A percentile compares a stretch with the other conserved stretches of the same genome.
These are phyloP conservation scores for Planoprotostelium fungivorum DNA, from an alignment of 78 protist genomes.

Conservation along the genomic window DNA sequence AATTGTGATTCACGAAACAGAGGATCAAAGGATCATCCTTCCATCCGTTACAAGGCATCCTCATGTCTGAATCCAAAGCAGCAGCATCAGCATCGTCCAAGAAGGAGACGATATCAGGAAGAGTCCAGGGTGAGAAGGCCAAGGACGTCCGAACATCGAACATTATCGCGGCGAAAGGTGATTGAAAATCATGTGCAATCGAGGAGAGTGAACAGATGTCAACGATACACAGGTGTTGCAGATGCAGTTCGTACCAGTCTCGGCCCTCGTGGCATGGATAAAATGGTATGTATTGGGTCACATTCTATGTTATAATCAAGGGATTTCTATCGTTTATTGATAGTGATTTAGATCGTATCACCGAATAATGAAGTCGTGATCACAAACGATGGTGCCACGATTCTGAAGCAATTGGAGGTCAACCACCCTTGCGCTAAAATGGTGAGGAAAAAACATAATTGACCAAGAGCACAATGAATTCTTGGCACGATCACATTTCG, in stretches of 20 bases:
- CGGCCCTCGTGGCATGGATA: conserved; percentile 99
- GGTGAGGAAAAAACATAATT: conserved; percentile 55
- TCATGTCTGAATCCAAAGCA: conserved; percentile 6
- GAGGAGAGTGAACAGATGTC: not conserved
- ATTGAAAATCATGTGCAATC: not conserved
- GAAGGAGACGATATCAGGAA: not conserved
- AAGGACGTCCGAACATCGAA: conserved; percentile 65
- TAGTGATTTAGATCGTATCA: conserved; percentile 41
- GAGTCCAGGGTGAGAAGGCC: conserved; percentile 38
- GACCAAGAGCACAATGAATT: not conserved
- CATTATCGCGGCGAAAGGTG: conserved; percentile 65
- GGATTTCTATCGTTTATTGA: not conserved
- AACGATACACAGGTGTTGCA: conserved; percentile 83
- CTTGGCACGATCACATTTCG: not conserved
- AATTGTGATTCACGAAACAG: too few species aligned
- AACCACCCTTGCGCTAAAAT: conserved; percentile 97
- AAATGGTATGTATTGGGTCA: conserved; percentile 80
- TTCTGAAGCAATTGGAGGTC: conserved; percentile 83
- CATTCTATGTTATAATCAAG: not conserved
- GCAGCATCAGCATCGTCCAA: not conserved
- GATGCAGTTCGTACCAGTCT: conserved; percentile 96
- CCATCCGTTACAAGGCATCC: too few species aligned
- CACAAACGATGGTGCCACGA: conserved; percentile 99
- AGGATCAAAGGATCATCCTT: too few species aligned
- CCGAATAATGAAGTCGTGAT: conserved; percentile 91